These are phyloP conservation scores for Pythium utonaiense DNA, from an alignment of 352 stramenopile genomes.

Conservation along the genomic window DNA sequence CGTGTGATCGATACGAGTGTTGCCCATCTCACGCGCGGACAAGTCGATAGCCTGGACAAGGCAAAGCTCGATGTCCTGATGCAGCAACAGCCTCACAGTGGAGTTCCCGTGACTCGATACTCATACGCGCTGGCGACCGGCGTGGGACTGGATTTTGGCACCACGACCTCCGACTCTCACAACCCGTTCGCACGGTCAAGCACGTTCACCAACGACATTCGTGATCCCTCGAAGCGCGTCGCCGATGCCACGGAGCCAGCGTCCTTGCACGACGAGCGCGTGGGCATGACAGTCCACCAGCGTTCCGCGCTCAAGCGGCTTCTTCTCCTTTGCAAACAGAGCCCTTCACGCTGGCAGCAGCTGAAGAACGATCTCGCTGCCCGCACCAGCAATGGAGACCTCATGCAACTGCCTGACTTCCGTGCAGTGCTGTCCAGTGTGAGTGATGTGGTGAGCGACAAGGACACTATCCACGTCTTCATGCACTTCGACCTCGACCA, in stretches of 20 bases:
- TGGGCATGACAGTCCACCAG: slow-evolving; percentile 57
- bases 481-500: slow-evolving; percentile 74
- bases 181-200: slow-evolving; percentile 68
- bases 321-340: slow-evolving; percentile 19
- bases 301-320: slow-evolving; percentile 55
- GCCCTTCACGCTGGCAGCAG: slow-evolving; percentile 10
- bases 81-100: slow-evolving; percentile 19
- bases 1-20: slow-evolving; percentile 47
- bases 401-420: slow-evolving; percentile 54
- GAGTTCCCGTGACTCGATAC: slow-evolving; percentile 53
- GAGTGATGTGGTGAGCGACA: slow-evolving; percentile 23
- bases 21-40: slow-evolving; percentile 51
- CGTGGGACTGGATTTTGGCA: slow-evolving; percentile 48
- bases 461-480: slow-evolving; percentile 71
- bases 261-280: slow-evolving; percentile 38
- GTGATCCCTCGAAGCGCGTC: slow-evolving; percentile 55
- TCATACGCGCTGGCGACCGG: slow-evolving; percentile 63
- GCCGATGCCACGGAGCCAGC: slow-evolving; percentile 68
- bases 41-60: slow-evolving; percentile 74
- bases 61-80: slow-evolving; percentile 57
- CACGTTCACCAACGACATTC: slow-evolving; percentile 73
- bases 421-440: slow-evolving; percentile 21
- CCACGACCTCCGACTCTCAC: slow-evolving; percentile 41
- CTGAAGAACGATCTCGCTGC: slow-evolving; percentile 5
- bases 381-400: slow-evolving; percentile 13